These are phyloP conservation scores for Curvularia hawaiiensis DNA, from an alignment of 2,329 filamentous ascomycete genomes.

Conservation along the genomic window DNA sequence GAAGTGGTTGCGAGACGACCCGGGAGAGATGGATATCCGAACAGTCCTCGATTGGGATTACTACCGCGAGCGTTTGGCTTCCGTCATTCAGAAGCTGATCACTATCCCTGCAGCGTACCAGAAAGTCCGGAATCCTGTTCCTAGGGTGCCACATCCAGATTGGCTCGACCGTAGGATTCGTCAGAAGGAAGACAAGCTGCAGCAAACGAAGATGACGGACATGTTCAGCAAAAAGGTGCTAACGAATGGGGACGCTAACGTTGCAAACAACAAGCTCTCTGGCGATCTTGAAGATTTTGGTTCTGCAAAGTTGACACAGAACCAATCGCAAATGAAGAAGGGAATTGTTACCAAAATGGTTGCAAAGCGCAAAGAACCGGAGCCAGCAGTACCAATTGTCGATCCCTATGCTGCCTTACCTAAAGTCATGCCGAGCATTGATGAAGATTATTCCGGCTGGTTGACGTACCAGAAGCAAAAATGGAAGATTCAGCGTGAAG, in stretches of 20 bases:
- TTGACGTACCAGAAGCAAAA: conserved; percentile 96
- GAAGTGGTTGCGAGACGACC: conserved; percentile 96
- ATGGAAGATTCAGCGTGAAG: conserved; percentile 97
- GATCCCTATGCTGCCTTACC: conserved; percentile 86
- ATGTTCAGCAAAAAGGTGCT: conserved; percentile 78
- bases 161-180: conserved; percentile 95
- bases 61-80: conserved; percentile 92
- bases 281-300: conserved; percentile 83
- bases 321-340: conserved; percentile 47
- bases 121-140: conserved; percentile 93
- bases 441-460: conserved; percentile 86
- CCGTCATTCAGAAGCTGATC: conserved; percentile 98
- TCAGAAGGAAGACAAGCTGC: conserved; percentile 94
- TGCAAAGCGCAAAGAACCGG: conserved; percentile 56
- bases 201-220: conserved; percentile 98
- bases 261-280: conserved; percentile 61
- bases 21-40: conserved; percentile 86
- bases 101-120: conserved; percentile 97
- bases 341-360: conserved; percentile 52
- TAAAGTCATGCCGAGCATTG: conserved; percentile 80
- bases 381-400: conserved; percentile 58
- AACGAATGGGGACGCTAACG: conserved; percentile 71
- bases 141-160: conserved; percentile 90
- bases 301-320: conserved; percentile 55
- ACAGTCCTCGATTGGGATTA: conserved; percentile 96